A percentile compares a stretch with the other conserved stretches of the same genome.
Conservation (phyloP, 2,329 filamentous ascomycete genomes). For the Penicillium olsonii region DNA sequence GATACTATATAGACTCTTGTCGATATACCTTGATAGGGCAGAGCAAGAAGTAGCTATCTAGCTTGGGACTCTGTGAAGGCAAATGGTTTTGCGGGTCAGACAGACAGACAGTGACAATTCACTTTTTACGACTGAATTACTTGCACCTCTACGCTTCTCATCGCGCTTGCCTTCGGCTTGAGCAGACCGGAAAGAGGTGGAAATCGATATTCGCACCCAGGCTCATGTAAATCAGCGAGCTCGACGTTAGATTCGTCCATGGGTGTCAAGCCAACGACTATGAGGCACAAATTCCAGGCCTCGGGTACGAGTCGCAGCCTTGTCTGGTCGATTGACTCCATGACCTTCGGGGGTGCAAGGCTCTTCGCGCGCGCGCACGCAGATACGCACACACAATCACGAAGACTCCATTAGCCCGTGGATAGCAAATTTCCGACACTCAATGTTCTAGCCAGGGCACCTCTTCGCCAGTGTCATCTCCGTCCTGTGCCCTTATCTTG, state of each 20-base stretch:
- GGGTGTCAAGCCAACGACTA: not conserved
- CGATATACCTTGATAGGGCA: conserved; percentile 71
- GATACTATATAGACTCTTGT: conserved; percentile 66
- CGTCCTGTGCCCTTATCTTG: no score
- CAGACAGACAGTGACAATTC: conserved; percentile 39
- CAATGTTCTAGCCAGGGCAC: conserved; percentile 13
- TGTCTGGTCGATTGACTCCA: not conserved
- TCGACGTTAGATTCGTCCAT: conserved; percentile 1
- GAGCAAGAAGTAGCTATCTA: conserved; percentile 61
- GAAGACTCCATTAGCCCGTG: conserved; percentile 8
- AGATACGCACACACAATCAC: not conserved
- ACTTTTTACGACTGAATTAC: conserved; percentile 39
- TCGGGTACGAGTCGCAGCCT: not conserved
- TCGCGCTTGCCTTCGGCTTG: conserved; percentile 22
- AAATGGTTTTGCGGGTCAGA: conserved; percentile 38
- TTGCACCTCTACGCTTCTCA: conserved; percentile 28
- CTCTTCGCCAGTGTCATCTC: no score
- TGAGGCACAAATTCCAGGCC: not conserved
- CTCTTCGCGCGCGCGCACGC: not conserved
- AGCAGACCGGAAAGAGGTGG: conserved; percentile 8
- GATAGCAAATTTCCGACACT: conserved; percentile 24
- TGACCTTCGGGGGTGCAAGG: not conserved
- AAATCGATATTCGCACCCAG: conserved; percentile 5
- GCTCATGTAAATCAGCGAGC: conserved; percentile 25
- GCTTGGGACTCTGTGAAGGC: conserved; percentile 69